Base-by-base conservation (phyloP, 2,329 filamentous ascomycete genomes). In the Cryphonectria carpinicola region DNA sequence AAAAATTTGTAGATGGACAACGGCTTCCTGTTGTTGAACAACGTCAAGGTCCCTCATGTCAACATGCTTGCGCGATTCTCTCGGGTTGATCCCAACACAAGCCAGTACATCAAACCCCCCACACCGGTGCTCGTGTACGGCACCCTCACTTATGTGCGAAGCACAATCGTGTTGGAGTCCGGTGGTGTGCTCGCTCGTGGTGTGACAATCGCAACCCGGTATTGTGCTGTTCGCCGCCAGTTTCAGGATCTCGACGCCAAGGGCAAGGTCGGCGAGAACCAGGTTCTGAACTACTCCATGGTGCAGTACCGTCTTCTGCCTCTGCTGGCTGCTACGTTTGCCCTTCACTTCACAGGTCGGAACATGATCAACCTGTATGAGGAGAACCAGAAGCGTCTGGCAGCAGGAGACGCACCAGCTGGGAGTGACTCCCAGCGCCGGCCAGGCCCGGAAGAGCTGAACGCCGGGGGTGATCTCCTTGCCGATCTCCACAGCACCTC, bases 261-360 rank as follows among this genome's bases (percentile, higher is more conserved):
- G 52, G 83, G 82, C 54, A 79, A 82, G 35, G 63, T 67, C 19
- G 88, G 87, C 6, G 92, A 94, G 82, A 93, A 90, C 78, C 90
- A 91, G 75, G 92, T 94, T 1, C 83, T 94, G 39, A 92, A 94
- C 83, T 94, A 94, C 81, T 93, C 91, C 73, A 94, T 93, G 89
- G 92, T 94, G 10, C 92, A 94, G 78, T 87, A 92, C 76, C 88
- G 92, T 64, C 83, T 94, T 2, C 82, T 94, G 32, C 91, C 92
- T 1, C 84, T 94, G 3, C 83, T 95, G 11, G 92, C 92, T 0
- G 87, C 92, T 1, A 92, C 91, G 1, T 94, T 92, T 74, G 92
- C 92, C n/a, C 84, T 94, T 17, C 91, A 93, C 79, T 94, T 94
- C 77, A 94, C 92, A 28, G 92, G 92, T 43, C 89, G 90, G 69